Evolutionary conservation across 2,329 filamentous ascomycete genomes (phyloP).

Genomic region (Kalmusia sp.): DNA sequence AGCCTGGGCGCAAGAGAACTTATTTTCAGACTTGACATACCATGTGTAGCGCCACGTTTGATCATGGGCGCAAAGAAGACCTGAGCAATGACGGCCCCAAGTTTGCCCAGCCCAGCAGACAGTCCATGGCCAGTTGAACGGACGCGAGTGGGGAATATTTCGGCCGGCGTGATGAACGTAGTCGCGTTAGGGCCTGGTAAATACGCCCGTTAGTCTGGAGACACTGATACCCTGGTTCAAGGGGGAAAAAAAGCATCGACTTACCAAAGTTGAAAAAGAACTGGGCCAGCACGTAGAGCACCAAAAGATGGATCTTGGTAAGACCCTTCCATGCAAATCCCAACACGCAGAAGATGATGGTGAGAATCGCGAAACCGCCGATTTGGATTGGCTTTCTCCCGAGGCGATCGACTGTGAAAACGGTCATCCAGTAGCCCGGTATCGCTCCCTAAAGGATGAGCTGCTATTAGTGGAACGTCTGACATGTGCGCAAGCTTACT

Average conservation of each 20-base stretch:
- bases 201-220: slow-evolving; percentile 56
- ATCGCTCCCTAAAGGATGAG: slow-evolving; percentile 64
- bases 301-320: slow-evolving; percentile 51
- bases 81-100: slow-evolving; percentile 59
- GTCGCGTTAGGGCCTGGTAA: slow-evolving; percentile 53
- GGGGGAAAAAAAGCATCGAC: neutral
- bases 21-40: too few relatives aligned
- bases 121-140: slow-evolving; percentile 57
- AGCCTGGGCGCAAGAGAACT: too few relatives aligned
- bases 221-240: too few relatives aligned
- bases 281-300: slow-evolving; percentile 55
- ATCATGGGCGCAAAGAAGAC: slow-evolving; percentile 58
- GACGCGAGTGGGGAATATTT: slow-evolving; percentile 60
- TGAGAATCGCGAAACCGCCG: slow-evolving; percentile 57
- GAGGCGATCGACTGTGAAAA: slow-evolving; percentile 74
- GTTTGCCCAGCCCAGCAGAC: slow-evolving; percentile 56
- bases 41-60: slow-evolving; percentile 60
- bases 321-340: slow-evolving; percentile 57
- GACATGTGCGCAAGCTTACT: neutral
- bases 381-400: slow-evolving; percentile 81
- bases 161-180: slow-evolving; percentile 60
- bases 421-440: slow-evolving; percentile 83
- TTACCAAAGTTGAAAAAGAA: slow-evolving; percentile 62
- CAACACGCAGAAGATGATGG: slow-evolving; percentile 57
- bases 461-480: too few relatives aligned